A percentile compares a stretch with the other conserved stretches of the same genome.
Evolutionary conservation across 306 rosid species (phyloP).

Genomic region (Prunus dulcis): DNA sequence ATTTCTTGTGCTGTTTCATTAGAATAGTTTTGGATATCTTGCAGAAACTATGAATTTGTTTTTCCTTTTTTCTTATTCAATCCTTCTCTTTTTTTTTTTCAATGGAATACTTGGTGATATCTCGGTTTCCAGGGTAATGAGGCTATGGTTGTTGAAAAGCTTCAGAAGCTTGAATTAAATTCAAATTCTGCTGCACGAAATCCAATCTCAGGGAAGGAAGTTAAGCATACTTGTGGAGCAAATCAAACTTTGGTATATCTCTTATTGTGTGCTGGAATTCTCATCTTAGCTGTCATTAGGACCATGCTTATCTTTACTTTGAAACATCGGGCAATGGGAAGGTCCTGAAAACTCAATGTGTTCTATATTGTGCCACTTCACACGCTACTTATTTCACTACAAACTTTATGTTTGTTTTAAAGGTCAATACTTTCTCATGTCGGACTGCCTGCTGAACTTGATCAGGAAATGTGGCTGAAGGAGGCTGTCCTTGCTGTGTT

Average conservation of each 20-base stretch:
- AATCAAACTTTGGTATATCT: conserved; percentile 67
- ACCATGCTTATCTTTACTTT: conserved; percentile 21
- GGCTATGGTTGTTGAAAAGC: conserved; percentile 70
- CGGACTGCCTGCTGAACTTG: conserved; percentile 49
- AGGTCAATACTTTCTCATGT: conserved; percentile 40
- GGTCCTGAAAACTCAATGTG: not conserved
- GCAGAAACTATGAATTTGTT: conserved; percentile 21
- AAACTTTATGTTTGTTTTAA: conserved; percentile 30
- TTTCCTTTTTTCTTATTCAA: not conserved
- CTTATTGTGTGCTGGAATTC: conserved; percentile 19
- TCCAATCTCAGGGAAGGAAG: conserved; percentile 63
- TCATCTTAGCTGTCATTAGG: conserved; percentile 22
- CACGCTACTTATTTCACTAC: conserved; percentile 15
- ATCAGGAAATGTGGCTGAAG: conserved; percentile 95
- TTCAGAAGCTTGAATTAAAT: conserved; percentile 63
- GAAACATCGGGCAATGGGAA: not conserved
- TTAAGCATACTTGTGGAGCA: conserved; percentile 48
- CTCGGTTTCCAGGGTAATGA: conserved; percentile 65
- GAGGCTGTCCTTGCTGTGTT: conserved; percentile 69
- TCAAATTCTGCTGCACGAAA: conserved; percentile 51
- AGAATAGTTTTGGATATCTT: conserved; percentile 15
- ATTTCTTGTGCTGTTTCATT: conserved; percentile 8
- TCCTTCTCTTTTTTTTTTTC: conserved; percentile 14
- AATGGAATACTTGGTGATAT: conserved; percentile 8
- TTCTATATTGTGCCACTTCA: conserved; percentile 20